These are phyloP conservation scores for Obba rivulosa DNA, from an alignment of 768 basidiomycete species.

Conservation along the genomic window DNA sequence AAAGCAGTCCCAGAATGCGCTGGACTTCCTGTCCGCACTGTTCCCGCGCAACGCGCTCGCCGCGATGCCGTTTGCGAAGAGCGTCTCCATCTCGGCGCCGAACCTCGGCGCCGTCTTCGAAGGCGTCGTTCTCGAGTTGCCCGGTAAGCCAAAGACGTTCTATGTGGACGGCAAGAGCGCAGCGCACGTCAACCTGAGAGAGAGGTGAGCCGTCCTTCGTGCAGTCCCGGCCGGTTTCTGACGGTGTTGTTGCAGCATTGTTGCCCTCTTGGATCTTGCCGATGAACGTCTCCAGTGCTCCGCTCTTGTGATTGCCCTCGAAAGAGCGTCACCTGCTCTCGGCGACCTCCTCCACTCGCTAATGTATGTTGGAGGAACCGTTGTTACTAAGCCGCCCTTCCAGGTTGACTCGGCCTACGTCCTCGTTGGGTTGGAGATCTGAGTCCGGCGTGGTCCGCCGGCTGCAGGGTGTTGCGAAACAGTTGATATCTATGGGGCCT, in stretches of 20 bases:
- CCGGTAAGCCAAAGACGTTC: constrained; percentile 65
- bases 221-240: constrained; percentile 1
- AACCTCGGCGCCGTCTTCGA: constrained; percentile 67
- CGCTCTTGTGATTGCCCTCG: constrained; percentile 74
- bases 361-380: constrained; percentile 87
- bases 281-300: constrained; percentile 78
- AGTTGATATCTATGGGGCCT: neutral
- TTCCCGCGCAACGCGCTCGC: constrained; percentile 70
- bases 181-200: constrained; percentile 70
- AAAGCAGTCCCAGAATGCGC: constrained; percentile 53
- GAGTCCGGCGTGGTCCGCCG: constrained; percentile 7
- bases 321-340: constrained; percentile 65
- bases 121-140: constrained; percentile 72
- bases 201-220: constrained; percentile 52
- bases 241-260: constrained; percentile 48
- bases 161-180: constrained; percentile 85
- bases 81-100: constrained; percentile 67
- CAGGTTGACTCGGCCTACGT: constrained; percentile 72
- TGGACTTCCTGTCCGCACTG: constrained; percentile 73
- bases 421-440: constrained; percentile 84
- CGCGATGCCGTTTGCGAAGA: constrained; percentile 67
- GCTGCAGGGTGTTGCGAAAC: too few species aligned
- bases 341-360: constrained; percentile 79
- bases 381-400: constrained; percentile 79
- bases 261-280: constrained; percentile 82